Conservation (phyloP, 805 yeast species). For the Danielozyma ontarioensis region DNA sequence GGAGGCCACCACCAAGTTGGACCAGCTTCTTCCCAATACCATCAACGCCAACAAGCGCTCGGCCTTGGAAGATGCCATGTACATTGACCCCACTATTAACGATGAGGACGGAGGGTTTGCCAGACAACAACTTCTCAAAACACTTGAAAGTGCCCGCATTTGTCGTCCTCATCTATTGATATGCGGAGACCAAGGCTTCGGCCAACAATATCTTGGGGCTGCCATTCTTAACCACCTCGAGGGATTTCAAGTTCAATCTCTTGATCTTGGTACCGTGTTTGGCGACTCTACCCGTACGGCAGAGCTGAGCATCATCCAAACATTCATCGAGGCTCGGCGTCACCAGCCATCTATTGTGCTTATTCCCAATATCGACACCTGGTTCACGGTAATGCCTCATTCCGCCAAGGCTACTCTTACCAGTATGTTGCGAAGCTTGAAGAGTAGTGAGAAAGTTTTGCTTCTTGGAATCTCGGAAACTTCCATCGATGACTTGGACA, state of each 20-base stretch:
- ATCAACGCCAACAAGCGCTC: constrained; percentile 43
- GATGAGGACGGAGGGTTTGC: constrained; percentile 64
- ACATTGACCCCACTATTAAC: constrained; percentile 50
- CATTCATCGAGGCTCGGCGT: constrained; percentile 80
- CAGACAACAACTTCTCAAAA: constrained; percentile 55
- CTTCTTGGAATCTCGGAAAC: constrained; percentile 67
- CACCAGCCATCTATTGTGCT: constrained; percentile 84
- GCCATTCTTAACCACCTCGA: constrained; percentile 81
- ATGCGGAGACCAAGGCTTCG: constrained; percentile 72
- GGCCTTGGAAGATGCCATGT: constrained; percentile 64
- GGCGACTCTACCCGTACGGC: constrained; percentile 77
- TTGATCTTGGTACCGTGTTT: constrained; percentile 73
- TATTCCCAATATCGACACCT: constrained; percentile 77
- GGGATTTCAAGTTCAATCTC: constrained; percentile 81
- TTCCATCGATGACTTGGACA: constrained; percentile 33
- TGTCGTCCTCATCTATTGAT: constrained; percentile 79
- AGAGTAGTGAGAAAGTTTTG: constrained; percentile 67
- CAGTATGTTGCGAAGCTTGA: constrained; percentile 62
- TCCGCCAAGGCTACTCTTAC: constrained; percentile 69
- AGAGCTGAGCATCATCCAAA: constrained; percentile 78
- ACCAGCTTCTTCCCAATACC: constrained; percentile 54
- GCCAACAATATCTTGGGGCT: constrained; percentile 79
- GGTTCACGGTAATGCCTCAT: constrained; percentile 64
- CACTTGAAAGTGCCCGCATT: constrained; percentile 53
- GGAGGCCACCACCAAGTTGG: constrained; percentile 42